These are phyloP conservation scores for Chlorociboria aeruginascens DNA, from an alignment of 495 filamentous ascomycete genomes.

Conservation along the genomic window DNA sequence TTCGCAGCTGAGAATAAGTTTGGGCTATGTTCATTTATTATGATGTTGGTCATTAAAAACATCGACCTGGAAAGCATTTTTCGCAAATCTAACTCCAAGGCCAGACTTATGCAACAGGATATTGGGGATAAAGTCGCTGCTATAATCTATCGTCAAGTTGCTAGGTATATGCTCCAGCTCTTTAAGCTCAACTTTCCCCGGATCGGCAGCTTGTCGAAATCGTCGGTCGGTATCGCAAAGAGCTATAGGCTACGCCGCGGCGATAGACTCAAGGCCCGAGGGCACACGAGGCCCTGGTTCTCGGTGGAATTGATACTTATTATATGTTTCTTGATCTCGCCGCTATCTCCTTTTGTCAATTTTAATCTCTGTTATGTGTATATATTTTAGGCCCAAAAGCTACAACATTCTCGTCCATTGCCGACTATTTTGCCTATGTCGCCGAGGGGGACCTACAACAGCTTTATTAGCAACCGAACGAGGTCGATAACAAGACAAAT, in stretches of 20 bases:
- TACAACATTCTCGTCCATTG: background rate
- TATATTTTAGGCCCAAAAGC: too few species aligned
- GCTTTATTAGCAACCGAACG: constrained; percentile 6
- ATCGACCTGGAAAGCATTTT: background rate
- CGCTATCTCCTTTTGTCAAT: background rate
- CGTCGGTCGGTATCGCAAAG: background rate
- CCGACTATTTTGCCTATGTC: constrained; percentile 13
- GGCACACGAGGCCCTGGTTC: background rate
- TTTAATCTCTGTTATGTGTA: too few species aligned
- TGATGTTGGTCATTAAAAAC: background rate
- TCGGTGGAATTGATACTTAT: background rate
- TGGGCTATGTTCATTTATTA: background rate
- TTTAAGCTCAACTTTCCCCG: background rate
- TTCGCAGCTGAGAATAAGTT: background rate
- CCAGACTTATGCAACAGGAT: background rate
- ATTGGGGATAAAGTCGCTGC: background rate
- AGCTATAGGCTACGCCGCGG: background rate
- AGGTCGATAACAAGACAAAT: constrained; percentile 2
- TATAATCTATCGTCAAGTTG: background rate
- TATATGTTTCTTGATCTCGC: background rate
- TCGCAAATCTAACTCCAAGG: background rate
- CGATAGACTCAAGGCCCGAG: background rate
- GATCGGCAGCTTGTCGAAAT: background rate
- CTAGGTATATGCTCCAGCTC: background rate
- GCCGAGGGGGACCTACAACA: constrained; percentile 6